Conservation (phyloP, 2,329 filamentous ascomycete species). For the Ophiostoma piceae region DNA sequence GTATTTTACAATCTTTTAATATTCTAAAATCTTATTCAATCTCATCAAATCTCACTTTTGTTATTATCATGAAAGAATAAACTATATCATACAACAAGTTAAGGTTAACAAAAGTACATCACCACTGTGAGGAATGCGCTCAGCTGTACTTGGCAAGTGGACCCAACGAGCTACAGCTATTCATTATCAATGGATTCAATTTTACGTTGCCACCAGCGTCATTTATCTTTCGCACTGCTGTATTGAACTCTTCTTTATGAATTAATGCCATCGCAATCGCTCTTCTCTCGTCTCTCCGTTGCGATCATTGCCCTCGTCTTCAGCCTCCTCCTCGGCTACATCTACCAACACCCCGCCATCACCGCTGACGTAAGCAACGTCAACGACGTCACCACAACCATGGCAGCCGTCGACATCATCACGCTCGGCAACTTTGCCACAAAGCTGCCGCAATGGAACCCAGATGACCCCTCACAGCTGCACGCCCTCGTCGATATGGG, state of each 20-base stretch:
- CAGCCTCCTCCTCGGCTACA: background rate
- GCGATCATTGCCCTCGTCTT: background rate
- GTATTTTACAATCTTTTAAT: background rate
- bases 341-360: background rate
- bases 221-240: background rate
- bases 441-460: slow-evolving; percentile 47
- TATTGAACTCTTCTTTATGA: background rate
- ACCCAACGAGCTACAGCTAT: background rate
- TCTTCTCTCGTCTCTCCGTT: background rate
- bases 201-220: background rate
- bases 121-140: background rate
- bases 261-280: background rate
- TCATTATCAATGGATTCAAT: background rate
- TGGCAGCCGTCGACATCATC: slow-evolving; percentile 38
- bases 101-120: background rate
- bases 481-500: slow-evolving; percentile 58
- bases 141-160: background rate
- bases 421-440: slow-evolving; percentile 48
- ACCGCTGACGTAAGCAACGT: background rate
- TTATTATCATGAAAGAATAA: too few species aligned
- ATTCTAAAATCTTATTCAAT: background rate
- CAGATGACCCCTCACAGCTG: slow-evolving; percentile 44
- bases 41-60: background rate
- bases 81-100: too few species aligned
- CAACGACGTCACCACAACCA: slow-evolving; percentile 24